Base-by-base conservation (phyloP, 2,329 filamentous ascomycete genomes). In the Chaetomium globosum region DNA sequence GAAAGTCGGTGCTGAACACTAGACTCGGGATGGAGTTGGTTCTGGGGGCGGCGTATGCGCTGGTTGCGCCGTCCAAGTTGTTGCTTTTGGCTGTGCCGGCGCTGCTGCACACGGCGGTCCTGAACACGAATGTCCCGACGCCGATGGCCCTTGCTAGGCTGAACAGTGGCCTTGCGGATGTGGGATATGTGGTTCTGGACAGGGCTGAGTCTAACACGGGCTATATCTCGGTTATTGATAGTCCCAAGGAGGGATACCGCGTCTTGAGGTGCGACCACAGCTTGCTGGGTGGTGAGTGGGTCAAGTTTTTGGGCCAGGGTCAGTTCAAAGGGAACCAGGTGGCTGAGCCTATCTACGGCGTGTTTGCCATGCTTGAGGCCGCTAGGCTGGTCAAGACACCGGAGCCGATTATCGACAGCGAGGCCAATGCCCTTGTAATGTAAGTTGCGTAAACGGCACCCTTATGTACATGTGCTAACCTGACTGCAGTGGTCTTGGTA, bases 331-430 rank as follows among this genome's bases (percentile, higher is more conserved):
- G 75, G 66, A 82, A 78, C 59, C 79, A 74, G 67, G 83, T 92
- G 21, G 85, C 87, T 12, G 95, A 99, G 77, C 92, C 94, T 0
- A 92, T 99, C 63, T 99, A 98, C 75, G 89, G 92, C 10, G 90
- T 98, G n/a, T 99, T 99, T 75, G 89, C 92, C 30, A 96, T 97
- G 84, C 85, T 99, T 1, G 95, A 99, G 76, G 92, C 94, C 3
- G 89, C 98, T 7, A 86, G 95, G 26, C 83, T 99, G 36, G 83
- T 97, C 28, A 82, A 95, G 71, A 81, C 81, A 0, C 77, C 82
- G 4, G 80, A 83, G 33, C 78, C 77, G 16, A 77, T 81, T 59
- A 79, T 78, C 1, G 90, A 93, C 71, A 78, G 78, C n/a, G 80
- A 91, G 65, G 90, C 91, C 54, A 90, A 86, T 57, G 94, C 94